Evolutionary conservation across 2,329 filamentous ascomycete species (phyloP).

Genomic region (Sphaerulina musiva): DNA sequence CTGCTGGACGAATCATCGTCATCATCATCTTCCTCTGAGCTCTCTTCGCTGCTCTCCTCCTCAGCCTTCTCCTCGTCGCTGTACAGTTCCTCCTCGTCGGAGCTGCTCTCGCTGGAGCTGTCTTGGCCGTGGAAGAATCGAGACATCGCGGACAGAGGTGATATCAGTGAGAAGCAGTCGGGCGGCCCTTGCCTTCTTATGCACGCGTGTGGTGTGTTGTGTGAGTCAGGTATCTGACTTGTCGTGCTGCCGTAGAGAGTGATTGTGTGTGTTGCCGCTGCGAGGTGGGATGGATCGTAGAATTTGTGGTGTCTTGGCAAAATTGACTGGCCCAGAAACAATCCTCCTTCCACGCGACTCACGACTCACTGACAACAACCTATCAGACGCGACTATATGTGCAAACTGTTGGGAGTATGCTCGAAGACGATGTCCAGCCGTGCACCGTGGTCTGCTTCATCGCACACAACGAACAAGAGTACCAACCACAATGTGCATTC

Average conservation of each 20-base stretch:
- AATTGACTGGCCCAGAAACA: background rate
- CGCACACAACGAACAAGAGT: no score
- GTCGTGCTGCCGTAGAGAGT: background rate
- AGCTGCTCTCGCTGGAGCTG: constrained; percentile 91
- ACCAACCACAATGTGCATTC: no score
- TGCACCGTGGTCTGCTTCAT: background rate
- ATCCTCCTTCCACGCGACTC: background rate
- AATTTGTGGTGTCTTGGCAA: background rate
- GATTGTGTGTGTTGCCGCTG: background rate
- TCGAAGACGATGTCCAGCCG: background rate
- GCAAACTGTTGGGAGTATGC: background rate
- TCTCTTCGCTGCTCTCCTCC: constrained; percentile 45
- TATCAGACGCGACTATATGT: background rate
- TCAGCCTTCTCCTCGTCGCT: constrained; percentile 64
- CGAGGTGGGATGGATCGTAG: background rate
- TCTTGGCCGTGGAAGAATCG: constrained; percentile 95
- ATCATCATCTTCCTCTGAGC: constrained; percentile 36
- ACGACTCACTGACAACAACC: background rate
- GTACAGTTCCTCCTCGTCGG: constrained; percentile 93
- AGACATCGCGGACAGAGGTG: constrained; percentile 45
- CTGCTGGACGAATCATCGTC: constrained; percentile 51
- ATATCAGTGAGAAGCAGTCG: constrained; percentile 3
- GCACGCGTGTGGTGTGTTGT: constrained; percentile 1
- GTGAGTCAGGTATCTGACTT: constrained; percentile 7
- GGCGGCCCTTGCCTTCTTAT: constrained; percentile 15